Base-by-base conservation (phyloP, 371 early-diverging fungal genomes). In the Chytridium lagenaria region DNA sequence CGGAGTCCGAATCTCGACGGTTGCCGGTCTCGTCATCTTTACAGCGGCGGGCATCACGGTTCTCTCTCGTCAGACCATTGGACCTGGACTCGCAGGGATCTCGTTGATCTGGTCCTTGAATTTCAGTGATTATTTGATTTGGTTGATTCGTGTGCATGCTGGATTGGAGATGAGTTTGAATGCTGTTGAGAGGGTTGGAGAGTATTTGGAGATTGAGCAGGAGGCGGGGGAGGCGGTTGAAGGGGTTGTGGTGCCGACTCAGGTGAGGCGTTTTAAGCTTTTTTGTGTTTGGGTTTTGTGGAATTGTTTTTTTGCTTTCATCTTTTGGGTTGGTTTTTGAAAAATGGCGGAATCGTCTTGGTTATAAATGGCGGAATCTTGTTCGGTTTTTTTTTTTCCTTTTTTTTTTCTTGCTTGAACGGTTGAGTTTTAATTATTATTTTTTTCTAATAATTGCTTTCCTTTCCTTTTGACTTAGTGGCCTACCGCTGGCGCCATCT, bases 51-150 rank as follows among this genome's bases (percentile, higher is more conserved):
- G 87, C 85, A 31, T 79, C 90, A 75, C 74, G 3, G 78, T 78
- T n/a, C 68, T 71, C 0, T 65, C 40, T 61, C 22, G 72, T 1
- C 44, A 72, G 30, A 23, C 50, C 16, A 76, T 76, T 66, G 77
- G 77, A 33, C 67, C 73, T 28, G 77, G 71, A 22, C 44, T 76
- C 44, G 92, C 93, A 1, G 96, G 93, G 63, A 78, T 96, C 31
- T 86, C 90, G 1, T 84, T 98, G 12, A 88, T 90, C 52, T 95
- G 93, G 78, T 90, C 94, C 12, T 80, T 93, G 57, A 80, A 83
- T 50, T 91, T 94, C 70, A 89, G 90, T 0, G 87, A 90, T 63
- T 85, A 89, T 59, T 80, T 94, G 28, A 78, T 93, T 50, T 95
- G 95, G 94, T 78, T 89, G 19, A 91, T 96, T 30, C 89, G 94